phyloP scores from a whole-genome alignment of 257 asterid species.

The Forsythia suspensa region DNA sequence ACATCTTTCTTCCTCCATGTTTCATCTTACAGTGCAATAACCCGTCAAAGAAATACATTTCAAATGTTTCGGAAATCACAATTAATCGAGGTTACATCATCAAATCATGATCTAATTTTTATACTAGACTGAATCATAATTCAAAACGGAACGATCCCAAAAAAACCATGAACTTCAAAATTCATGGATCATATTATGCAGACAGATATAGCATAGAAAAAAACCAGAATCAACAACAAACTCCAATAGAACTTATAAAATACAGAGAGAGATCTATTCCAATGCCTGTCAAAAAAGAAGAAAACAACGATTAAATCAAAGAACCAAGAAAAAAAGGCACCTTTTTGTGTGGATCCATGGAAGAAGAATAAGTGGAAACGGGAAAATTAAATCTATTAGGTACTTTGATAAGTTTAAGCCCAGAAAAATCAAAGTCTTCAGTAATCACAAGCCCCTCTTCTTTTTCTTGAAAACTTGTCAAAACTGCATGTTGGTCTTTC shows the following conservation, averaged over 20 bases:
- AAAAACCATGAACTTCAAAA: neutral
- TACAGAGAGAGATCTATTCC: constrained; percentile 21
- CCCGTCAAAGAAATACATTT: neutral
- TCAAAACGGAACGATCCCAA: neutral
- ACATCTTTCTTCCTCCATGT: neutral
- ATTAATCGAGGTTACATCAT: neutral
- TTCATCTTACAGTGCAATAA: neutral
- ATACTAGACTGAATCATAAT: neutral
- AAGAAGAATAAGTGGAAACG: constrained; percentile 21
- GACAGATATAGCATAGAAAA: neutral
- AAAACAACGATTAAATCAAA: neutral
- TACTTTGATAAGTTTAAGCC: constrained; percentile 60
- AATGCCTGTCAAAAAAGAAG: constrained; percentile 11
- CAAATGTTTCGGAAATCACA: neutral
- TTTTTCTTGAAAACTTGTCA: constrained; percentile 10
- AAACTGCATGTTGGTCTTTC: constrained; percentile 27
- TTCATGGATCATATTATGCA: constrained; percentile 21
- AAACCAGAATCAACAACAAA: neutral
- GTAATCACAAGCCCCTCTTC: constrained; percentile 38
- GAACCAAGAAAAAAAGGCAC: constrained; percentile 21
- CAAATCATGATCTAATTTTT: neutral
- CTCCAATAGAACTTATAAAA: no score
- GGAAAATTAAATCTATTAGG: constrained; percentile 63
- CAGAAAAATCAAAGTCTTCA: constrained; percentile 70
- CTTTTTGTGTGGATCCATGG: constrained; percentile 88